Conservation (phyloP, 108 stramenopile genomes). For the Licmophora abbreviata region DNA sequence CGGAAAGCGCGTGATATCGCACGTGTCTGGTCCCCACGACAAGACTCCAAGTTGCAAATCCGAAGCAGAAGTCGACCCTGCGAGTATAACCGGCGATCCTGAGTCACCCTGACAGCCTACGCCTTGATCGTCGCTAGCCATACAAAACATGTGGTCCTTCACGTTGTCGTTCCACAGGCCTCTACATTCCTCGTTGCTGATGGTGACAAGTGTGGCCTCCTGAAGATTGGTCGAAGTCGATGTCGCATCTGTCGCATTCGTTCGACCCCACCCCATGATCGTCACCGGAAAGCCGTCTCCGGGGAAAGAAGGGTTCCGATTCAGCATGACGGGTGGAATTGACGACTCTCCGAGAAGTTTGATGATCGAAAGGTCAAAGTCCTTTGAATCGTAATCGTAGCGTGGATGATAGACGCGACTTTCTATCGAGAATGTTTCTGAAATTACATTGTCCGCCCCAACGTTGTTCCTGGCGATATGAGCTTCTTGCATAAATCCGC, state of each 20-base stretch:
- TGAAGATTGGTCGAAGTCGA: neutral
- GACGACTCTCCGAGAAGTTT: neutral
- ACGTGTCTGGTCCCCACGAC: neutral
- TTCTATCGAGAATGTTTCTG: too few relatives aligned
- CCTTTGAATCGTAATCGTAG: too few relatives aligned
- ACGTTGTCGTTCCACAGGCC: neutral
- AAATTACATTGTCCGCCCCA: too few relatives aligned
- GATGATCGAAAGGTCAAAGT: too few relatives aligned
- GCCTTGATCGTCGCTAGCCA: neutral
- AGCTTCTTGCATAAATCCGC: too few relatives aligned
- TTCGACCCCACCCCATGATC: constrained; percentile 31
- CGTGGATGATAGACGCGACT: too few relatives aligned
- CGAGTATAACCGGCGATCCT: neutral
- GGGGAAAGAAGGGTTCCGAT: constrained; percentile 7
- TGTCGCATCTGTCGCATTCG: neutral
- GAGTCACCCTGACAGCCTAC: neutral
- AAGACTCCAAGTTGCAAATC: neutral
- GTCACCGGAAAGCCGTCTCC: constrained; percentile 7
- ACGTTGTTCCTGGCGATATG: too few relatives aligned
- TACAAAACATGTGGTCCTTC: neutral
- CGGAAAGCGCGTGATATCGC: neutral
- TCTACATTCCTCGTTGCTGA: neutral
- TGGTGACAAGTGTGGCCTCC: neutral
- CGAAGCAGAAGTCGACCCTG: neutral
- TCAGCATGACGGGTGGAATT: constrained; percentile 14